Percentiles rank a stretch among this genome's conserved stretches.
phyloP scores from a whole-genome alignment of 164 flowering plant genomes.

The Aristolochia fimbriata region DNA sequence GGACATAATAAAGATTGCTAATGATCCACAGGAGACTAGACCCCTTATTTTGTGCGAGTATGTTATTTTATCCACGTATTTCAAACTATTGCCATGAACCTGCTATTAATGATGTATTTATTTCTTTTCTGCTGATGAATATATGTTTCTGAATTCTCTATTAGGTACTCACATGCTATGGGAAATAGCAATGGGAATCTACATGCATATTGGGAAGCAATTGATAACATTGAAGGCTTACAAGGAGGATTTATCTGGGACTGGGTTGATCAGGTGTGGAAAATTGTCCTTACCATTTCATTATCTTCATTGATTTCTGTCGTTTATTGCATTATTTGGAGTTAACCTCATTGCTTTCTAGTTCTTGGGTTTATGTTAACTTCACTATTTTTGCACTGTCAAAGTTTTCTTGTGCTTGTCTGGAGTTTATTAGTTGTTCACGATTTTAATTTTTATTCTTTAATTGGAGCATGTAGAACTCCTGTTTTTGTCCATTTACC shows the following conservation, averaged over 20 bases:
- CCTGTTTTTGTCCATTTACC: too few species aligned
- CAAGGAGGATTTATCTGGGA: constrained; percentile 99
- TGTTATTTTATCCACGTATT: constrained; percentile 13
- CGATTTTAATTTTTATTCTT: too few species aligned
- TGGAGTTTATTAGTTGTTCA: too few species aligned
- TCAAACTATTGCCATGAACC: background rate
- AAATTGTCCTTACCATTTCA: background rate
- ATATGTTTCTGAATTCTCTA: background rate
- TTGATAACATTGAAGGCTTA: constrained; percentile 81
- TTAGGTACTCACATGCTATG: constrained; percentile 96
- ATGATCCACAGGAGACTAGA: constrained; percentile 71
- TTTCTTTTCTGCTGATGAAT: background rate
- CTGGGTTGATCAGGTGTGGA: constrained; percentile 85
- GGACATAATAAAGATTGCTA: constrained; percentile 84
- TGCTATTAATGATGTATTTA: background rate
- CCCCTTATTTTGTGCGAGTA: constrained; percentile 99
- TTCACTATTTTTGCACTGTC: too few species aligned
- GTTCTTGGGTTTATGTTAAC: too few species aligned
- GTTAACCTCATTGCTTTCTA: too few species aligned
- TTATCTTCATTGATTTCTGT: too few species aligned
- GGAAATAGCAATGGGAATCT: constrained; percentile 92
- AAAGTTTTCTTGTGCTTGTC: too few species aligned
- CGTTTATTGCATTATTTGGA: too few species aligned
- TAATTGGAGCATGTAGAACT: too few species aligned
- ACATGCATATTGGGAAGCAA: constrained; percentile 86